A percentile compares a stretch with the other conserved stretches of the same genome.
Evolutionary conservation across 177 flowering plant genomes (phyloP).

Genomic region (Tripterygium wilfordii): DNA sequence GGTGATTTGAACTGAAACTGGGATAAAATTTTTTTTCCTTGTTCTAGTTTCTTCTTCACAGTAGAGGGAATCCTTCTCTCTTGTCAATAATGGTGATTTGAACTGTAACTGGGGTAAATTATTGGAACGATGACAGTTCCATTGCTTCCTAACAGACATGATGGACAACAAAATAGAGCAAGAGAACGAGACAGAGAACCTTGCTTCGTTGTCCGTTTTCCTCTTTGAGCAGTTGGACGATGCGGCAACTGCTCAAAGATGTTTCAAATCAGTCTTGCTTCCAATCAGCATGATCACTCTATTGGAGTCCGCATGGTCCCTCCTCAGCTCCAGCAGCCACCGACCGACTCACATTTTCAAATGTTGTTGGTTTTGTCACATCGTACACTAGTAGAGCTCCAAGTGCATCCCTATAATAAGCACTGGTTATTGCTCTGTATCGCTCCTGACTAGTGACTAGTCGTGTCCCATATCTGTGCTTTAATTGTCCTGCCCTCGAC

Average conservation of each 20-base stretch:
- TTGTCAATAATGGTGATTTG: too few relatives aligned
- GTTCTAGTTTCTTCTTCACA: too few relatives aligned
- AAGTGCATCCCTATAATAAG: conserved; percentile 65
- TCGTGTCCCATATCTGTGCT: conserved; percentile 80
- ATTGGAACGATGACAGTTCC: too few relatives aligned
- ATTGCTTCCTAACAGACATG: too few relatives aligned
- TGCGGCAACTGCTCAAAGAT: conserved; percentile 59
- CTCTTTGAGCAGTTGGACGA: too few relatives aligned
- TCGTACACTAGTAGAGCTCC: conserved; percentile 68
- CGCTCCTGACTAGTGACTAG: conserved; percentile 69
- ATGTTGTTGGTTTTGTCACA: conserved; percentile 57
- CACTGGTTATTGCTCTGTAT: conserved; percentile 65
- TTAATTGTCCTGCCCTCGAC: conserved; percentile 67
- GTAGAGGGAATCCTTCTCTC: too few relatives aligned
- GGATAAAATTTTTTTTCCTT: too few relatives aligned
- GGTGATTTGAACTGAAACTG: too few relatives aligned
- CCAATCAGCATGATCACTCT: conserved; percentile 68
- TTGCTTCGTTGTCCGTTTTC: too few relatives aligned
- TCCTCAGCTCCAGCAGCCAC: conserved; percentile 65
- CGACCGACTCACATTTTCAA: conserved; percentile 60
- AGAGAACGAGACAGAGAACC: too few relatives aligned
- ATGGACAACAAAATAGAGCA: too few relatives aligned
- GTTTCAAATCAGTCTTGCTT: conserved; percentile 68
- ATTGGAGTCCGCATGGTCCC: conserved; percentile 70
- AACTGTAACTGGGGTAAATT: too few relatives aligned